These are phyloP conservation scores for Pichia insulana DNA, from an alignment of 805 yeast species.

Conservation along the genomic window DNA sequence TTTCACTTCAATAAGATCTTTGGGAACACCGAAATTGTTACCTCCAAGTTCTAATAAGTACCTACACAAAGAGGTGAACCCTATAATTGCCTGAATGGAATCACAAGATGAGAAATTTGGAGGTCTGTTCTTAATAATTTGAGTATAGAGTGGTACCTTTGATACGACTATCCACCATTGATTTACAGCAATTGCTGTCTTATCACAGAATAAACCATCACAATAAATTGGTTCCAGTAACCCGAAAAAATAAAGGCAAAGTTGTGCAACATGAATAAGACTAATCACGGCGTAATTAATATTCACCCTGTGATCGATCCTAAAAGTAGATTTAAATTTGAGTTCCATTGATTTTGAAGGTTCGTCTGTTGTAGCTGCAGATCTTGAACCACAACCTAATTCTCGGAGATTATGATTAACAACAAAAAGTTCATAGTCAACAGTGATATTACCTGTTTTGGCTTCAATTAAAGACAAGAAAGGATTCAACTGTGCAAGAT, in stretches of 20 bases:
- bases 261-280: slow-evolving; percentile 66
- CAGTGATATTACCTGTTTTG: slow-evolving; percentile 44
- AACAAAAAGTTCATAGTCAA: slow-evolving; percentile 44
- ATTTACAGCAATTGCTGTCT: slow-evolving; percentile 61
- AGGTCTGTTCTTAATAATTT: slow-evolving; percentile 17
- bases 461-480: slow-evolving; percentile 63
- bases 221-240: slow-evolving; percentile 58
- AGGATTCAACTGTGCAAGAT: slow-evolving; percentile 65
- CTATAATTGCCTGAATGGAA: slow-evolving; percentile 72
- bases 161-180: slow-evolving; percentile 67
- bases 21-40: slow-evolving; percentile 49
- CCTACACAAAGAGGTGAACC: slow-evolving; percentile 62
- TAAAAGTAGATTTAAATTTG: slow-evolving; percentile 70
- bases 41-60: slow-evolving; percentile 52
- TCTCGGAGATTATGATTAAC: slow-evolving; percentile 72
- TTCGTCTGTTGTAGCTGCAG: slow-evolving; percentile 59
- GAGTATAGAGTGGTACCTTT: slow-evolving; percentile 26
- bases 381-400: slow-evolving; percentile 77
- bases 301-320: slow-evolving; percentile 45
- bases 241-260: slow-evolving; percentile 68
- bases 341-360: slow-evolving; percentile 75
- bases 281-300: slow-evolving; percentile 63
- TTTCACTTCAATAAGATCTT: slow-evolving; percentile 77
- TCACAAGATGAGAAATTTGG: slow-evolving; percentile 21
- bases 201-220: slow-evolving; percentile 79